Evolutionary conservation across 2,329 filamentous ascomycete genomes (phyloP).

Genomic region (Fusarium scirpi): DNA sequence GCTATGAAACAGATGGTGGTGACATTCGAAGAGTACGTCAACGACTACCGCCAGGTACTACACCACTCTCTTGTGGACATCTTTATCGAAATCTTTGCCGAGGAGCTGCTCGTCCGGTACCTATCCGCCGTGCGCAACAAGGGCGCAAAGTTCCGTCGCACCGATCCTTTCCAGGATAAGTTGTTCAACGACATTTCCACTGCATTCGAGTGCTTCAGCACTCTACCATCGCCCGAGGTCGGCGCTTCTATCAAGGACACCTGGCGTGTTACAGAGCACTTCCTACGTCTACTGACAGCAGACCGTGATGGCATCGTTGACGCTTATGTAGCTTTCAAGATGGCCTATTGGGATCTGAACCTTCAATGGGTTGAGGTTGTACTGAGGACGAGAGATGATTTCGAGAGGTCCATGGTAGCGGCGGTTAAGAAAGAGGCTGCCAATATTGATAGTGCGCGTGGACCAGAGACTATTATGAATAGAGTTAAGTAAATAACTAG

Average conservation of each 20-base stretch:
- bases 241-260: constrained; percentile 83
- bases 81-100: constrained; percentile 91
- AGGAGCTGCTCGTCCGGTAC: constrained; percentile 90
- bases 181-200: constrained; percentile 93
- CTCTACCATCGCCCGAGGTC: constrained; percentile 77
- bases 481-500: constrained; percentile 82
- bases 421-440: constrained; percentile 90
- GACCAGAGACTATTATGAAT: constrained; percentile 92
- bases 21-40: constrained; percentile 94
- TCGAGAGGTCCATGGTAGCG: constrained; percentile 90
- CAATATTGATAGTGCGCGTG: constrained; percentile 82
- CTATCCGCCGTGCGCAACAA: constrained; percentile 88
- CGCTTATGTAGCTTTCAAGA: constrained; percentile 86
- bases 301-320: constrained; percentile 80
- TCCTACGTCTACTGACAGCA: constrained; percentile 81
- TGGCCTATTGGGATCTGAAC: constrained; percentile 91
- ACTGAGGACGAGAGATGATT: constrained; percentile 87
- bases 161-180: constrained; percentile 91
- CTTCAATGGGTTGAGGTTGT: constrained; percentile 97
- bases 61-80: constrained; percentile 91
- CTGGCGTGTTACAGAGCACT: constrained; percentile 90
- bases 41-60: constrained; percentile 85
- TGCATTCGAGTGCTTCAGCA: constrained; percentile 88
- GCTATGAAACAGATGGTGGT: constrained; percentile 94
- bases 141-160: constrained; percentile 85